A percentile compares a stretch with the other conserved stretches of the same genome.
These are phyloP conservation scores for Trichoderma atroviride DNA, from an alignment of 2,329 filamentous ascomycete species.

Conservation along the genomic window DNA sequence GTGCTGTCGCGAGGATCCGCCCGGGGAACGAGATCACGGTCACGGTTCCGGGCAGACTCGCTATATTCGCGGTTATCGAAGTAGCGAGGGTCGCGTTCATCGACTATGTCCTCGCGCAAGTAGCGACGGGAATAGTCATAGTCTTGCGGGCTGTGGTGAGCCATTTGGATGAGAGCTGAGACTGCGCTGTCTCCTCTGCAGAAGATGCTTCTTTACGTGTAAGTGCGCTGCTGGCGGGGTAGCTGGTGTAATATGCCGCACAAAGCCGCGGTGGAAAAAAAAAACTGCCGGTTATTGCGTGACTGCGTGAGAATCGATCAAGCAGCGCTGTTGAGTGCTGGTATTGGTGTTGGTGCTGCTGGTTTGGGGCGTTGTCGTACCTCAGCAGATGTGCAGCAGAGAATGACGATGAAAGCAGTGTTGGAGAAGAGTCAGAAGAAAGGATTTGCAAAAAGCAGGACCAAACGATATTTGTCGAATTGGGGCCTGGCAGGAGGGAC, in stretches of 20 bases:
- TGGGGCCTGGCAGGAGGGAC: conserved; percentile 24
- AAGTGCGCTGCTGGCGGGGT: conserved; percentile 24
- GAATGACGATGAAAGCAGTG: background rate
- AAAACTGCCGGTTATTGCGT: conserved; percentile 1
- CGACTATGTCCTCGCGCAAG: conserved; percentile 57
- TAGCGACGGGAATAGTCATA: conserved; percentile 52
- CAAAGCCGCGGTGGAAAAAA: background rate
- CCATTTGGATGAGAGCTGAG: conserved; percentile 35
- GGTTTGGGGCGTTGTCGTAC: background rate
- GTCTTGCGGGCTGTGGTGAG: conserved; percentile 63
- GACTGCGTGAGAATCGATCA: background rate
- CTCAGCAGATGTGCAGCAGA: background rate
- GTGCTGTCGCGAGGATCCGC: conserved; percentile 65
- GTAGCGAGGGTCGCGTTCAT: conserved; percentile 56
- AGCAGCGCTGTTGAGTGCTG: background rate
- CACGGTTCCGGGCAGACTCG: conserved; percentile 50
- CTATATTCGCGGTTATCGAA: conserved; percentile 49
- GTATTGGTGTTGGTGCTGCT: background rate
- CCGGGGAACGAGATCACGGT: conserved; percentile 60
- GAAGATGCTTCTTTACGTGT: background rate
- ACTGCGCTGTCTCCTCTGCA: background rate
- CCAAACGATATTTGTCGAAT: conserved; percentile 23
- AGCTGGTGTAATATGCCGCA: conserved; percentile 22
- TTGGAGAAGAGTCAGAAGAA: background rate
- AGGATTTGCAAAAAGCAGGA: conserved; percentile 10